Percentiles rank a stretch among this genome's conserved stretches.
phyloP scores from a whole-genome alignment of 345 rosid species.

The Citrus reticulata region DNA sequence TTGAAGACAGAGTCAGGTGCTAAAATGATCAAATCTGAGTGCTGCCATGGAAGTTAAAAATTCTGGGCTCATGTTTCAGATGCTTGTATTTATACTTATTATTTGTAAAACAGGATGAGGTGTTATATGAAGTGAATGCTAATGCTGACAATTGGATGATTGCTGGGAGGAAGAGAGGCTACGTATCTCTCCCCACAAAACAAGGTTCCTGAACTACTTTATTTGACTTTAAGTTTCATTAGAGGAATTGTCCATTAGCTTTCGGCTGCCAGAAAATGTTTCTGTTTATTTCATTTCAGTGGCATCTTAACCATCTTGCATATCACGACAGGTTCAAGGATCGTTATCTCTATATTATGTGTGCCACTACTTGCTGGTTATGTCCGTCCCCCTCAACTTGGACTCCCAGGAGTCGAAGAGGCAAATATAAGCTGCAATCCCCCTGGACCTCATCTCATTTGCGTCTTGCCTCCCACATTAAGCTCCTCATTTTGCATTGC shows the following conservation, averaged over 20 bases:
- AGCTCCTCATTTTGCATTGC: slow-evolving; percentile 87
- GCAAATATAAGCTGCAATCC: slow-evolving; percentile 82
- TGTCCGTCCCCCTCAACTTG: slow-evolving; percentile 78
- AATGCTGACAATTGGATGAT: slow-evolving; percentile 88
- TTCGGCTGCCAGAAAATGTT: neutral
- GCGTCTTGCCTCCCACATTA: slow-evolving; percentile 83
- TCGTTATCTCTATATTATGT: slow-evolving; percentile 71
- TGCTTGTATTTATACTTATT: neutral
- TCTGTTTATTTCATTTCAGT: neutral
- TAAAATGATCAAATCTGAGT: neutral
- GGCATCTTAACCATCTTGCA: neutral
- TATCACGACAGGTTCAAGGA: slow-evolving; percentile 56
- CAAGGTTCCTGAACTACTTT: slow-evolving; percentile 48
- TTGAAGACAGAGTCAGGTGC: neutral
- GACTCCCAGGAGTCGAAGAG: slow-evolving; percentile 59
- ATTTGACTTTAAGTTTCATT: neutral
- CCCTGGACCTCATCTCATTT: slow-evolving; percentile 83
- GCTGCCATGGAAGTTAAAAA: neutral
- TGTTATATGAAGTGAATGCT: slow-evolving; percentile 78
- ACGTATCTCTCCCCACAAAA: slow-evolving; percentile 58
- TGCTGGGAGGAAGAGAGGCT: slow-evolving; percentile 95
- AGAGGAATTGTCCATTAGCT: neutral
- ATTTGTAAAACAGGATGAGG: slow-evolving; percentile 55
- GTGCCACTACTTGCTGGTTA: slow-evolving; percentile 87
- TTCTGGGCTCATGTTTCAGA: neutral